Evolutionary conservation across 1,139 yeast species (phyloP).

Genomic region (Geotrichum carabidarum): DNA sequence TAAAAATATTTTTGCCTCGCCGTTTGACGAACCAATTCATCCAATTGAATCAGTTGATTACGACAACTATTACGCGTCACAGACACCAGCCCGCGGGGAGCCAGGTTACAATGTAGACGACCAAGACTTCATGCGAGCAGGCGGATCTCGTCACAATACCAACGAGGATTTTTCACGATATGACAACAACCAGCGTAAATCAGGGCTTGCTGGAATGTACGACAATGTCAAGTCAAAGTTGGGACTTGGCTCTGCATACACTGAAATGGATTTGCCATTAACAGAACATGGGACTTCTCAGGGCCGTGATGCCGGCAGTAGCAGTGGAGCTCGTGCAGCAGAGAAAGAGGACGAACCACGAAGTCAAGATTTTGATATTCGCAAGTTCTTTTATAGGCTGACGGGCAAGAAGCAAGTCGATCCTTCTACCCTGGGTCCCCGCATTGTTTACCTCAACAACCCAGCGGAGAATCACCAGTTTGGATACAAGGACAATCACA

Average conservation of each 20-base stretch:
- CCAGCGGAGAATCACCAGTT: conserved; percentile 47
- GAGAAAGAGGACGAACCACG: conserved; percentile 21
- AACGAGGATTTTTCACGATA: conserved; percentile 10
- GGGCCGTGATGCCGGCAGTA: conserved; percentile 12
- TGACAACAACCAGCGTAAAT: conserved; percentile 11
- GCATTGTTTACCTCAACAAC: conserved; percentile 67
- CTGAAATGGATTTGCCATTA: conserved; percentile 37
- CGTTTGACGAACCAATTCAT: conserved; percentile 18
- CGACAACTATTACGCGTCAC: conserved; percentile 3
- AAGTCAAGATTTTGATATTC: conserved; percentile 52
- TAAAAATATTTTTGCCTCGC: conserved; percentile 12
- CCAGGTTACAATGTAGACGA: conserved; percentile 14
- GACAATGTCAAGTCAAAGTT: conserved; percentile 30
- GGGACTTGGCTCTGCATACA: conserved; percentile 31
- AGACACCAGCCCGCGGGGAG: not conserved
- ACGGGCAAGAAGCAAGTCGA: conserved; percentile 39
- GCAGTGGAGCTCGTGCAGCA: conserved; percentile 22
- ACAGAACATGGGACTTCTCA: conserved; percentile 25
- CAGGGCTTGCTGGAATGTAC: conserved; percentile 31
- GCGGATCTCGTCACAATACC: not conserved
- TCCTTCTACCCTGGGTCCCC: conserved; percentile 48
- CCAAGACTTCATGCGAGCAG: conserved; percentile 12
- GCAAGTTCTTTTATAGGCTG: conserved; percentile 48
- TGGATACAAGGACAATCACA: conserved; percentile 73
- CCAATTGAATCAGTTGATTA: conserved; percentile 15